phyloP scores from a whole-genome alignment of 805 yeast genomes.

The Lachancea fermentati region DNA sequence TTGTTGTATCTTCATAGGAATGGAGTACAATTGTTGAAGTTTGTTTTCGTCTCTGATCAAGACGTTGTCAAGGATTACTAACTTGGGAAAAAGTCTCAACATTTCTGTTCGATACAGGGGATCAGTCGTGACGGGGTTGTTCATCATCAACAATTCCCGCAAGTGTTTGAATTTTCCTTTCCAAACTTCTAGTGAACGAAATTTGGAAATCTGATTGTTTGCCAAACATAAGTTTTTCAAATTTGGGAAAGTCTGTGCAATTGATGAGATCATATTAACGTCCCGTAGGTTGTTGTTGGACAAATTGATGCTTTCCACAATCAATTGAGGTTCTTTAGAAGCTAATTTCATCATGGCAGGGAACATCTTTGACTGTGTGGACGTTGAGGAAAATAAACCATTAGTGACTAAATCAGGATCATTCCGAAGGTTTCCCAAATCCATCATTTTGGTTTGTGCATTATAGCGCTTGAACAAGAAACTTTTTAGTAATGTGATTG shows the following conservation, averaged over 20 bases:
- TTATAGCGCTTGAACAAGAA: constrained; percentile 67
- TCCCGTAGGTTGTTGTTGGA: constrained; percentile 63
- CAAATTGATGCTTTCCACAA: constrained; percentile 65
- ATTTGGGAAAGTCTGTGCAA: constrained; percentile 70
- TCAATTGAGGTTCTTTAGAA: constrained; percentile 38
- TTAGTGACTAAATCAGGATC: constrained; percentile 55
- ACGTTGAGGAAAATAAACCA: constrained; percentile 59
- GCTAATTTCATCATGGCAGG: constrained; percentile 87
- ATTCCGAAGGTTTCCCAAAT: constrained; percentile 56
- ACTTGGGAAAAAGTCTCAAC: constrained; percentile 69
- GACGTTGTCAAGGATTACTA: constrained; percentile 72
- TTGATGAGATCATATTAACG: constrained; percentile 49
- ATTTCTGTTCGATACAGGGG: constrained; percentile 54
- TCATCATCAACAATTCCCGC: constrained; percentile 70
- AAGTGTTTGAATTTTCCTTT: constrained; percentile 65
- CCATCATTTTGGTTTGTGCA: constrained; percentile 56
- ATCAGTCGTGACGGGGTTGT: constrained; percentile 62
- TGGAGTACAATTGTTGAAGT: constrained; percentile 43
- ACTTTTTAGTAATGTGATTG: constrained; percentile 56
- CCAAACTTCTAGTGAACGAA: constrained; percentile 66
- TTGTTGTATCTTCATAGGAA: constrained; percentile 52
- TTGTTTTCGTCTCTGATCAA: constrained; percentile 69
- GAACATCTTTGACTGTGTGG: constrained; percentile 75
- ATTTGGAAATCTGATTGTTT: constrained; percentile 58
- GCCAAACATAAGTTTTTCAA: constrained; percentile 76